Evolutionary conservation across 345 rosid species (phyloP).

Genomic region (Populus simonii): DNA sequence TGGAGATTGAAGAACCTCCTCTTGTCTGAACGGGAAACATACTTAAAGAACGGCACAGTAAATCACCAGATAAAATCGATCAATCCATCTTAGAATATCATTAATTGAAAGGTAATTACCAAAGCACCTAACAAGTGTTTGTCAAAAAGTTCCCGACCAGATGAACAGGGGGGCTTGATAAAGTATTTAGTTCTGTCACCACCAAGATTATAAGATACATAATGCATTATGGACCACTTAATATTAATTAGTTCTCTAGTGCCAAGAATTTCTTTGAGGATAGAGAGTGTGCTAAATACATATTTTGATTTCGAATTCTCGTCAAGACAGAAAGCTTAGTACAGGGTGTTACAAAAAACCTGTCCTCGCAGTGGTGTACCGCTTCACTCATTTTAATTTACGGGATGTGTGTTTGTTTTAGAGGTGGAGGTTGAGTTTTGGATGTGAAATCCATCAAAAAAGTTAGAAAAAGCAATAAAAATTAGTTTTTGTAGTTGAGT

Average conservation of each 20-base stretch:
- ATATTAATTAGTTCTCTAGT: not conserved
- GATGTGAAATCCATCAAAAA: too few relatives aligned
- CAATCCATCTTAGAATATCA: too few relatives aligned
- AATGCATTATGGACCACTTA: not conserved
- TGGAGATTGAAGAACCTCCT: not conserved
- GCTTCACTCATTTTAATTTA: too few relatives aligned
- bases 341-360: not conserved
- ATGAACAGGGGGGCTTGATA: not conserved
- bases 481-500: too few relatives aligned
- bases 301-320: not conserved
- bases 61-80: too few relatives aligned
- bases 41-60: too few relatives aligned
- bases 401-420: too few relatives aligned
- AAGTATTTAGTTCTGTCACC: not conserved
- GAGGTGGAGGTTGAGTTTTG: too few relatives aligned
- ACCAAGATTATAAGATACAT: not conserved
- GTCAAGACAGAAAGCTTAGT: conserved; percentile 1
- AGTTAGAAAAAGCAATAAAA: too few relatives aligned
- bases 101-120: not conserved
- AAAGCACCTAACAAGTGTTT: not conserved
- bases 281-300: not conserved
- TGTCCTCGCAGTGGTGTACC: too few relatives aligned
- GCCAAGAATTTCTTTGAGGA: not conserved
- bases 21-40: not conserved
- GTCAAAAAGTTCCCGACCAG: conserved; percentile 4